These are phyloP conservation scores for Colletotrichum tofieldiae DNA, from an alignment of 2,329 filamentous ascomycete species.

Conservation along the genomic window DNA sequence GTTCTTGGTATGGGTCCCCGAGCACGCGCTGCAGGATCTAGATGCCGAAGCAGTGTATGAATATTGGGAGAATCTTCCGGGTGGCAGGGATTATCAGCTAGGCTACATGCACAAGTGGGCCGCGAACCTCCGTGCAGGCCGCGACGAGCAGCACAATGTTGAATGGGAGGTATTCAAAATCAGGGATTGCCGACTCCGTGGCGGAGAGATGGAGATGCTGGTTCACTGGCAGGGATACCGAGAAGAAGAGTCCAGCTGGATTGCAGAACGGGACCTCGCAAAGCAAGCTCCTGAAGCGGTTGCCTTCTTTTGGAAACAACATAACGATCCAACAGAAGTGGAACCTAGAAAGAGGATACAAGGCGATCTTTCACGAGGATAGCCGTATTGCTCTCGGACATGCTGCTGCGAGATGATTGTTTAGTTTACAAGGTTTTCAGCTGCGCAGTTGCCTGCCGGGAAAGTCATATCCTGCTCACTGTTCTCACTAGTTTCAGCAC, in stretches of 20 bases:
- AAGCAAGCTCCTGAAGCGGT: background rate
- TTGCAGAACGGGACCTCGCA: conserved; percentile 57
- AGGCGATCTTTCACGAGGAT: background rate
- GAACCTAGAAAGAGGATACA: background rate
- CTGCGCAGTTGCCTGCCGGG: too few relatives aligned
- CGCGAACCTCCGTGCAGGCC: background rate
- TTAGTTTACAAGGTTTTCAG: too few relatives aligned
- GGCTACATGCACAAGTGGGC: background rate
- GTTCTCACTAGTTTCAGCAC: too few relatives aligned
- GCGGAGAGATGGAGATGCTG: background rate
- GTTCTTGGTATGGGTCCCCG: background rate
- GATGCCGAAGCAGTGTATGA: background rate
- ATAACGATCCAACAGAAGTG: background rate
- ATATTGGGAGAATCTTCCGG: background rate
- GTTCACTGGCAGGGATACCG: background rate
- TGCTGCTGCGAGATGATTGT: background rate
- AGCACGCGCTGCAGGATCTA: background rate
- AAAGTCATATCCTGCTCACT: too few relatives aligned
- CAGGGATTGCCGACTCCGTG: background rate
- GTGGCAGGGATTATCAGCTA: background rate
- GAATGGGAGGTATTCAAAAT: background rate
- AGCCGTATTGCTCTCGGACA: background rate
- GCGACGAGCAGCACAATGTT: background rate
- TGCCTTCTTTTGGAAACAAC: background rate
- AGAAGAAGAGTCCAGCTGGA: conserved; percentile 47